These are phyloP conservation scores for Penicillium desertorum DNA, from an alignment of 495 filamentous ascomycete genomes.

Conservation along the genomic window DNA sequence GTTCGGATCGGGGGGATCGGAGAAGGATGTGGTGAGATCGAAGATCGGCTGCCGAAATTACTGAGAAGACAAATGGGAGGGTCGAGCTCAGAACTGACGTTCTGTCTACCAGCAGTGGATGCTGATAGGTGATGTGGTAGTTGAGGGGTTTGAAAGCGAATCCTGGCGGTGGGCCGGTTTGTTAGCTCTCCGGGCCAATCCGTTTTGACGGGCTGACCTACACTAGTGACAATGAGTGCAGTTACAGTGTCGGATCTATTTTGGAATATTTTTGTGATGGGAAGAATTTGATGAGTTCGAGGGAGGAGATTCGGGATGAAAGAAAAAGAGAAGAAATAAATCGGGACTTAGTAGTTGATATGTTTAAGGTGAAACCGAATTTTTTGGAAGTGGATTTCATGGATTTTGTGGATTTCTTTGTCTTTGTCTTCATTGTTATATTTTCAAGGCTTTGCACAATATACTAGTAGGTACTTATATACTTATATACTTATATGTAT, in stretches of 20 bases:
- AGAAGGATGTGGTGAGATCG: neutral
- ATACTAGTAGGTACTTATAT: too few species aligned
- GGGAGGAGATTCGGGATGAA: neutral
- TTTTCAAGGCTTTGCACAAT: too few species aligned
- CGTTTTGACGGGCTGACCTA: neutral
- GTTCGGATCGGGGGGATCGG: slow-evolving; percentile 7
- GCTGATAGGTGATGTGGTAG: slow-evolving; percentile 23
- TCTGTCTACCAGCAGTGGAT: slow-evolving; percentile 15
- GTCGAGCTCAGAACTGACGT: slow-evolving; percentile 24
- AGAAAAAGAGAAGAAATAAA: neutral
- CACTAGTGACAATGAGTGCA: slow-evolving; percentile 5
- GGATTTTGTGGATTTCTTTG: neutral
- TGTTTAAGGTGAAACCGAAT: neutral
- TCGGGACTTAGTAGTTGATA: neutral
- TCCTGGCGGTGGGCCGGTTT: slow-evolving; percentile 21
- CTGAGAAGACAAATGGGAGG: slow-evolving; percentile 23
- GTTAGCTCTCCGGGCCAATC: slow-evolving; percentile 22
- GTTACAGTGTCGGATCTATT: slow-evolving; percentile 21
- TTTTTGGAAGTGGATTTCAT: neutral
- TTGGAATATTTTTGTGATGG: slow-evolving; percentile 1
- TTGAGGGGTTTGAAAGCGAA: slow-evolving; percentile 15
- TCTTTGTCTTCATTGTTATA: neutral
- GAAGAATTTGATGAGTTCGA: slow-evolving; percentile 4
- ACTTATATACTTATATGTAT: neutral
- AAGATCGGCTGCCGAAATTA: slow-evolving; percentile 18